Base-by-base conservation (phyloP, 164 flowering plant genomes). In the Umbellularia californica region DNA sequence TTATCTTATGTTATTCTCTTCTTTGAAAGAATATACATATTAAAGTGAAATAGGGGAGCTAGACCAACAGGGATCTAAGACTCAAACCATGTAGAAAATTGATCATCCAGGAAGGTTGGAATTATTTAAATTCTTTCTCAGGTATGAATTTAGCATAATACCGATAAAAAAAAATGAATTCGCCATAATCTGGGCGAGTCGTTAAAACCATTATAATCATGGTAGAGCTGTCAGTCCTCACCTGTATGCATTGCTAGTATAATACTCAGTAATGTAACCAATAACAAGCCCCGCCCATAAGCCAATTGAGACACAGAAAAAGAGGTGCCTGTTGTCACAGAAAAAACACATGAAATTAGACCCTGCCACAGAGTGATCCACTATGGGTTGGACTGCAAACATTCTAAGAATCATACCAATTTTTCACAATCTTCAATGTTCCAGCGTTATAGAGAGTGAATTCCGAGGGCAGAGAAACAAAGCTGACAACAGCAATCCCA, bases 361-460 rank as follows among this genome's bases (percentile, higher is more conserved):
- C 30, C 25, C 50, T 24, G 6, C n/a, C 4, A 50, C 20, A 70
- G 2, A 27, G 51, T 12, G 13, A 27, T 14, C n/a, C 13, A 67
- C 30, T 30, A 67, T 17, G 13, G 67, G 67, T 12, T 24, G 13
- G 33, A 25, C 22, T 23, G 24, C 5, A 27, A 51, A 65, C 25
- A 19, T 27, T 10, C 9, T 17, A 17, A 50, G 20, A 55, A 71
- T 65, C 77, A 66, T 79, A 85, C 90, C 90, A 87, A 75, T 85
- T 87, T 78, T 79, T 82, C 41, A 85, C 90, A 71, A 62, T 79
- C 77, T 87, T 87, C 79, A 85, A 83, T 5, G 73, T 60, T 71
- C 90, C 90, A 77, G 83, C 83, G 62, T 85, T 78, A 76, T 74
- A 87, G 75, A 87, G 79, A 66, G 88, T 86, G 81, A 87, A 76